A percentile compares a stretch with the other conserved stretches of the same genome.
Conservation (phyloP, 1,284 basidiomycete genomes). For the Rhodotorula sp. region DNA sequence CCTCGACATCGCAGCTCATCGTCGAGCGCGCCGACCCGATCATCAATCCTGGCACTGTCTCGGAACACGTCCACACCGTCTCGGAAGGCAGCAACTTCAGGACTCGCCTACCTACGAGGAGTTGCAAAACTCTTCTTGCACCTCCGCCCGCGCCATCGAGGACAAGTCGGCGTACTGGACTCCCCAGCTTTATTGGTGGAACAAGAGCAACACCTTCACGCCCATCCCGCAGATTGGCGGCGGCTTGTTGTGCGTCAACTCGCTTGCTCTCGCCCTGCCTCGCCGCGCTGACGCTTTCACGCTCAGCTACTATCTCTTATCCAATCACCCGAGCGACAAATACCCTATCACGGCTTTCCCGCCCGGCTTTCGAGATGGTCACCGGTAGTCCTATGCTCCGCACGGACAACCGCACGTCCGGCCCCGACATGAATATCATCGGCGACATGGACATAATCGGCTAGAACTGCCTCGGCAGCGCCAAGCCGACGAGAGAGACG, state of each 20-base stretch:
- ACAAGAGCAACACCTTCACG: conserved; percentile 17
- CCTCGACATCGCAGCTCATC: conserved; percentile 6
- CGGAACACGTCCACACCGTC: conserved; percentile 29
- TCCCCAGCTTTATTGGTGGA: conserved; percentile 43
- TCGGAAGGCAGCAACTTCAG: conserved; percentile 42
- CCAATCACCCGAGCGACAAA: conserved; percentile 13
- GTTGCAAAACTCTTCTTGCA: conserved; percentile 51
- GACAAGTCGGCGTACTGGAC: conserved; percentile 33
- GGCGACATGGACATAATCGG: conserved; percentile 52
- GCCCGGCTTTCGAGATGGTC: conserved; percentile 54
- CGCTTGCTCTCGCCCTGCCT: too few relatives aligned
- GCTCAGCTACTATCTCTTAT: conserved; percentile 15
- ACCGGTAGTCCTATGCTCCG: conserved; percentile 51
- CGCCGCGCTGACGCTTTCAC: not conserved
- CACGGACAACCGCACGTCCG: conserved; percentile 45
- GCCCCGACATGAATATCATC: too few relatives aligned
- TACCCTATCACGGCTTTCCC: conserved; percentile 52
- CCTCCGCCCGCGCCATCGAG: conserved; percentile 44
- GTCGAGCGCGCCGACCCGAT: conserved; percentile 55
- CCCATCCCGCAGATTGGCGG: conserved; percentile 17
- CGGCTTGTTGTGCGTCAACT: conserved; percentile 11
- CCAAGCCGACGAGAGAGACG: not conserved
- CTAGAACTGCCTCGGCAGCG: conserved; percentile 48
- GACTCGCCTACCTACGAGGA: conserved; percentile 41
- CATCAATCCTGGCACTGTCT: conserved; percentile 50